These are phyloP conservation scores for Aspergillus ustus DNA, from an alignment of 2,329 filamentous ascomycete genomes.

Conservation along the genomic window DNA sequence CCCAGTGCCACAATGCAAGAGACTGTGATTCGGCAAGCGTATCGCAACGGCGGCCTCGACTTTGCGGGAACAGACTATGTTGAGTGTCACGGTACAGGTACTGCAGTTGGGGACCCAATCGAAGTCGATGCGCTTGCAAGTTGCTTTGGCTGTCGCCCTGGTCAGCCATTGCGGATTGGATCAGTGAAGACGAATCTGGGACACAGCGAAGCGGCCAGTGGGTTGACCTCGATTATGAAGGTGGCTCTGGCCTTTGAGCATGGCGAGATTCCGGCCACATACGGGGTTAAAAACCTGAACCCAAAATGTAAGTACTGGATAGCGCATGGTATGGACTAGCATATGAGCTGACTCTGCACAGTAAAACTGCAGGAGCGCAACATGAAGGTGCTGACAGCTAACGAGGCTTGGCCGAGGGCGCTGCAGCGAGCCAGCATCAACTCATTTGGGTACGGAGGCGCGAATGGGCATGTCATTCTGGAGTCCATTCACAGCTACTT, in stretches of 20 bases:
- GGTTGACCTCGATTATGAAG: conserved; percentile 32
- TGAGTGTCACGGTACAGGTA: conserved; percentile 52
- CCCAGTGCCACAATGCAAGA: conserved; percentile 41
- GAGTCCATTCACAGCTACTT: conserved; percentile 1
- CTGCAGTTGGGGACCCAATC: conserved; percentile 41
- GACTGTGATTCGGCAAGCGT: conserved; percentile 43
- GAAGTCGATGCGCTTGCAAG: conserved; percentile 30
- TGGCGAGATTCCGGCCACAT: conserved; percentile 30
- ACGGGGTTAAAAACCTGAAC: conserved; percentile 30
- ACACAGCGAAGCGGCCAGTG: conserved; percentile 32
- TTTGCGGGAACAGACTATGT: conserved; percentile 37
- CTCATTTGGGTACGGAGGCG: conserved; percentile 27
- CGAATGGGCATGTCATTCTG: conserved; percentile 20
- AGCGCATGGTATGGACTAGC: too few relatives aligned
- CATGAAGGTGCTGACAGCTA: conserved; percentile 15
- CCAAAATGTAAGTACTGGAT: conserved; percentile 9
- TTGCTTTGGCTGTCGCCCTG: conserved; percentile 17
- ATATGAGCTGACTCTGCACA: neutral
- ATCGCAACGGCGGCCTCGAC: conserved; percentile 43
- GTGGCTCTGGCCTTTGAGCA: conserved; percentile 25
- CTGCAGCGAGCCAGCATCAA: conserved; percentile 22
- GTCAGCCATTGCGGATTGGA: conserved; percentile 24
- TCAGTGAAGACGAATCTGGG: conserved; percentile 37
- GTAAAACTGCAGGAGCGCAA: conserved; percentile 9
- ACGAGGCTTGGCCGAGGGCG: neutral